A percentile compares a stretch with the other conserved stretches of the same genome.
These are phyloP conservation scores for Coemansia sp. DNA, from an alignment of 192 early-diverging fungal genomes.

Conservation along the genomic window DNA sequence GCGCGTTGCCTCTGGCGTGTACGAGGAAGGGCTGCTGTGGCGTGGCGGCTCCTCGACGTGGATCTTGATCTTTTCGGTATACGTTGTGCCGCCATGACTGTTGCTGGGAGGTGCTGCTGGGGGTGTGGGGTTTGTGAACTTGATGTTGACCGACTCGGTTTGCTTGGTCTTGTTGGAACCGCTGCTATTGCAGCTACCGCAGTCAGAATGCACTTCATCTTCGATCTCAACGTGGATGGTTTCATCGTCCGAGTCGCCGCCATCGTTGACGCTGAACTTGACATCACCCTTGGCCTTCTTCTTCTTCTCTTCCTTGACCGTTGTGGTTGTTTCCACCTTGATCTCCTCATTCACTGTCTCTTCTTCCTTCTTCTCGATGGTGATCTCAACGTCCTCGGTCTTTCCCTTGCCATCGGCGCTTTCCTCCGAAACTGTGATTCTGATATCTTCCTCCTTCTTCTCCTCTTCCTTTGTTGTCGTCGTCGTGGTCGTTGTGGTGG, in stretches of 20 bases:
- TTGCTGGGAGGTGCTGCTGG: not conserved
- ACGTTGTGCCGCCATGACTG: not conserved
- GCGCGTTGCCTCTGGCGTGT: slow-evolving; percentile 11
- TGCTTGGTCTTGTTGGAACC: not conserved
- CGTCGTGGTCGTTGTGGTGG: slow-evolving; percentile 1
- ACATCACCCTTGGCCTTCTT: slow-evolving; percentile 19
- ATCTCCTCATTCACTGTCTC: slow-evolving; percentile 12
- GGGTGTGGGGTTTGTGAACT: not conserved
- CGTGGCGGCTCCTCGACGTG: not conserved
- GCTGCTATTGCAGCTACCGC: not conserved
- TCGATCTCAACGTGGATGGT: slow-evolving; percentile 29
- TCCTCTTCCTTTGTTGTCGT: not conserved
- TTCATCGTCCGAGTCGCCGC: slow-evolving; percentile 13
- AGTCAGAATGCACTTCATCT: slow-evolving; percentile 8
- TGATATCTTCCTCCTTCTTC: not conserved
- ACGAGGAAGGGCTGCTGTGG: not conserved
- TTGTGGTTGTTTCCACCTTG: slow-evolving; percentile 8
- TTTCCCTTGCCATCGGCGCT: not conserved
- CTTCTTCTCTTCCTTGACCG: slow-evolving; percentile 1
- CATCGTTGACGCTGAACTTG: slow-evolving; percentile 12
- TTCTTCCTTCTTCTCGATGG: slow-evolving; percentile 1
- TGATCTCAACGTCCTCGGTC: slow-evolving; percentile 1
- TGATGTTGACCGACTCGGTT: slow-evolving; percentile 11
- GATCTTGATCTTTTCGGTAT: slow-evolving; percentile 9
- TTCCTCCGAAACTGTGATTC: not conserved